Evolutionary conservation across 495 filamentous ascomycete species (phyloP), one percentile per base, ranked within the genome.

Genomic region (Ascobolus immersus): DNA sequence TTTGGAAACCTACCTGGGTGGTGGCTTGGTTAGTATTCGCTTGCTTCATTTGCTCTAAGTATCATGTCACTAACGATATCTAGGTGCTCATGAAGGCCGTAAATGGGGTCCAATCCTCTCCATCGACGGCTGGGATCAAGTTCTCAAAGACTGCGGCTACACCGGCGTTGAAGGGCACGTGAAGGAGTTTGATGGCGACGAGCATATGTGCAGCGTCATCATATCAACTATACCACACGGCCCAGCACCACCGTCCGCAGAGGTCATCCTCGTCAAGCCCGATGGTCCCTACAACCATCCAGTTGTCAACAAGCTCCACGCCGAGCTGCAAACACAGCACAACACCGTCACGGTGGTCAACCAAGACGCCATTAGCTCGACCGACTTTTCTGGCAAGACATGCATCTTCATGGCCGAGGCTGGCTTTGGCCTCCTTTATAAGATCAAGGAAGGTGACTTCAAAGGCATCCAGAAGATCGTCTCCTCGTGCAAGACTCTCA

Each of bases 1-100:
- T 48, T 66, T 2, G 52, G 52, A 12, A 42, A 43, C 2, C 42
- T 66, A 0, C 51, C 57, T 4, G 60, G 54, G 0, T 71, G 65
- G 64, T 69, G 63, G 62, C 35, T 54, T 10, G 61, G 63, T 7
- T 36, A 40, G 13, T 21, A 48, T 13, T 48, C 18, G 21, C n/a
- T 8, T 11, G 22, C 4, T 14, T 4, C 3, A 10, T 5, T 13
- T 5, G 9, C 28, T 31, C 13, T 3, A 15, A 5, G 3, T 32
- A 19, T 12, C 29, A 32, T 13, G 11, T 34, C 12, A 34, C 26
- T 22, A 11, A 21, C 15, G 5, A 4, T 6, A 4, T 34, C 25
- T 27, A 27, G 32, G 14, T 22, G 36, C 18, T 13, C 39, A 58
- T 2, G 49, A 65, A n/a, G 56, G 52, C 1, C 44, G 61, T 5